Percentiles rank a stretch among this genome's conserved stretches.
Conservation (phyloP, 2,329 filamentous ascomycete genomes). For the Myriosclerotinia duriaeana region DNA sequence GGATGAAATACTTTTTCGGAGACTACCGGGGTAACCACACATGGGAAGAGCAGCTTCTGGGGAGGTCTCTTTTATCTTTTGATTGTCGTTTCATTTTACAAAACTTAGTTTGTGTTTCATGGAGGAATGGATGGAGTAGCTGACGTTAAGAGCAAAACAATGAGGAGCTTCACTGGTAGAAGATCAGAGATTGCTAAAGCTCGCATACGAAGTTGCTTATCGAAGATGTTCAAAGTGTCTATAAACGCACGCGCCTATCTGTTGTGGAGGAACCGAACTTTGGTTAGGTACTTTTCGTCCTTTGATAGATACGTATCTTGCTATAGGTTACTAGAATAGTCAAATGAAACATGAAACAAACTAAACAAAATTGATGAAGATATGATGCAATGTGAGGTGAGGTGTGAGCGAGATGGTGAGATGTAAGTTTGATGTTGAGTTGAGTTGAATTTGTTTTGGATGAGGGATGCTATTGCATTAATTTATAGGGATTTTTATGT, state of each 20-base stretch:
- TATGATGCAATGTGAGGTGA: neutral
- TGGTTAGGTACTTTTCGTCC: neutral
- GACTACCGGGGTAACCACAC: conserved; percentile 27
- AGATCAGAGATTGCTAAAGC: conserved; percentile 15
- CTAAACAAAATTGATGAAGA: neutral
- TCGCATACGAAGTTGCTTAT: neutral
- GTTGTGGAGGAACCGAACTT: neutral
- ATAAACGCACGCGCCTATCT: neutral
- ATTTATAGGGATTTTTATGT: no score
- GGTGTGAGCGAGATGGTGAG: no score
- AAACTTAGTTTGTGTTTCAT: conserved; percentile 17
- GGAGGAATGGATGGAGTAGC: conserved; percentile 2
- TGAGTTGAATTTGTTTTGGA: no score
- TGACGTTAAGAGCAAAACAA: conserved; percentile 8
- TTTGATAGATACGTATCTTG: conserved; percentile 6
- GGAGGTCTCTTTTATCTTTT: conserved; percentile 36
- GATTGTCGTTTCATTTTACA: conserved; percentile 17
- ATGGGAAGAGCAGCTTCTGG: conserved; percentile 39
- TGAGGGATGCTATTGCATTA: no score
- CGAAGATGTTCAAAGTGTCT: neutral
- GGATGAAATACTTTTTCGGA: conserved; percentile 13
- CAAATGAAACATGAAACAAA: conserved; percentile 17
- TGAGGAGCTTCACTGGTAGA: neutral
- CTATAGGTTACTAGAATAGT: conserved; percentile 12
- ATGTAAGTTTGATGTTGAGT: no score